Conservation (phyloP, 352 stramenopile species). For the Pythium insidiosum region DNA sequence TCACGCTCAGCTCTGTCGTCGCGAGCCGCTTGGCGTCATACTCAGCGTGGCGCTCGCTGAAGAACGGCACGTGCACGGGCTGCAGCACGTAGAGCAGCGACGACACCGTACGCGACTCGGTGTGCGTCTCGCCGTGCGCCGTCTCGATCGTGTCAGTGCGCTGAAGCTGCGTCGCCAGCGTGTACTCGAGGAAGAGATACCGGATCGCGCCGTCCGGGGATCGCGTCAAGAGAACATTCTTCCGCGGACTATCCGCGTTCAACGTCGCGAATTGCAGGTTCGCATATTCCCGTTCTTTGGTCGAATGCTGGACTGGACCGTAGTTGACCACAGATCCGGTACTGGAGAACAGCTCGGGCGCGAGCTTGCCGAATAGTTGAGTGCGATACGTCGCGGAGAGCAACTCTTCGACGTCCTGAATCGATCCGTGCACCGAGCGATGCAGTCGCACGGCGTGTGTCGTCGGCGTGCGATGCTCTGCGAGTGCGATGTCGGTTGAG, state of each 20-base stretch:
- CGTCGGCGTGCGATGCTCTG: too few relatives aligned
- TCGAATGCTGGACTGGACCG: slow-evolving; percentile 37
- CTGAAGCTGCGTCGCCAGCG: slow-evolving; percentile 48
- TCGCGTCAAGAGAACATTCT: slow-evolving; percentile 10
- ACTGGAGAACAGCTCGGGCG: slow-evolving; percentile 33
- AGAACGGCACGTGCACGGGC: slow-evolving; percentile 24
- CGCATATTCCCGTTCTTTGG: slow-evolving; percentile 56
- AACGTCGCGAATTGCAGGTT: slow-evolving; percentile 43
- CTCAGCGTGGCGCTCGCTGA: slow-evolving; percentile 19
- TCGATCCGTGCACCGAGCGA: slow-evolving; percentile 28
- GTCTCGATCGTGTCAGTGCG: slow-evolving; percentile 30
- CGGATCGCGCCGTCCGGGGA: slow-evolving; percentile 10
- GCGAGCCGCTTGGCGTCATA: slow-evolving; percentile 30
- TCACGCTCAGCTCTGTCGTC: slow-evolving; percentile 42
- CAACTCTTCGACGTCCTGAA: slow-evolving; percentile 46
- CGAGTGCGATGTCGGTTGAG: too few relatives aligned
- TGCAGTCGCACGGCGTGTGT: too few relatives aligned
- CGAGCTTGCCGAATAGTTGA: slow-evolving; percentile 28
- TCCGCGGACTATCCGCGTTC: too few relatives aligned
- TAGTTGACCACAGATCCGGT: slow-evolving; percentile 37
- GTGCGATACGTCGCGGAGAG: slow-evolving; percentile 27
- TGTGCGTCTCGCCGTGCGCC: slow-evolving; percentile 10
- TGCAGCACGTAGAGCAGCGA: slow-evolving; percentile 63
- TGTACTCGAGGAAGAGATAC: slow-evolving; percentile 55
- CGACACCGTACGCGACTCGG: too few relatives aligned